A percentile compares a stretch with the other conserved stretches of the same genome.
Conservation (phyloP, 1,284 basidiomycete genomes). For the Anthracocystis panici-leucophaei region DNA sequence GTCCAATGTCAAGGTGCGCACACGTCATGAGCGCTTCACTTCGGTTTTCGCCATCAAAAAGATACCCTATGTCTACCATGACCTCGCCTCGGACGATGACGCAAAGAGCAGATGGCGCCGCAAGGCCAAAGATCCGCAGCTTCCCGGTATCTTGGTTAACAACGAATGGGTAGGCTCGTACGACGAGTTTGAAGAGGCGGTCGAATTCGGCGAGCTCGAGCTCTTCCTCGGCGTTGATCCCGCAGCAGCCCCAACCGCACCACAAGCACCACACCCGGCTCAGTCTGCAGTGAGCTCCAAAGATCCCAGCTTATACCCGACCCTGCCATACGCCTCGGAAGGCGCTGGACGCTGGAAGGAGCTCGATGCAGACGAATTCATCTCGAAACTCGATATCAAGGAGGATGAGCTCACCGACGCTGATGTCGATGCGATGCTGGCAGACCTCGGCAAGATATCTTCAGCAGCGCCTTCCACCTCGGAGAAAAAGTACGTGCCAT, state of each 20-base stretch:
- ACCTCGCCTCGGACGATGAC: constrained; percentile 66
- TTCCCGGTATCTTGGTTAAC: constrained; percentile 67
- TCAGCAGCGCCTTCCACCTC: constrained; percentile 11
- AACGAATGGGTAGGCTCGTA: constrained; percentile 69
- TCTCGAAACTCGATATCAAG: constrained; percentile 56
- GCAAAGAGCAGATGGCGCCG: constrained; percentile 67
- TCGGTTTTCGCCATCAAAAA: constrained; percentile 61
- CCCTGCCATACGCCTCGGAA: constrained; percentile 50
- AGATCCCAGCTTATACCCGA: constrained; percentile 49
- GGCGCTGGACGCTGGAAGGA: constrained; percentile 53
- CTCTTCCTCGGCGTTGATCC: constrained; percentile 58
- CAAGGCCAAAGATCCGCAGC: constrained; percentile 62
- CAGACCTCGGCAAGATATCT: constrained; percentile 30
- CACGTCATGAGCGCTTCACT: constrained; percentile 65
- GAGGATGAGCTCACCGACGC: constrained; percentile 56
- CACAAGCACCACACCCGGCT: constrained; percentile 39
- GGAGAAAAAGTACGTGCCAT: constrained; percentile 48
- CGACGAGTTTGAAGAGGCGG: constrained; percentile 68
- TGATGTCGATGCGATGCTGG: constrained; percentile 54
- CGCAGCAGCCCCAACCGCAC: constrained; percentile 4
- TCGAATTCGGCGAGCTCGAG: constrained; percentile 67
- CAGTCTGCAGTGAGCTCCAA: constrained; percentile 47
- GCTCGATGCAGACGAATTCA: constrained; percentile 60
- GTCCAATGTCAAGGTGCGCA: constrained; percentile 64
- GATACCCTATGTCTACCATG: constrained; percentile 67